Percentiles rank a stretch among this genome's conserved stretches.
phyloP scores from a whole-genome alignment of 2,329 filamentous ascomycete species.

The Xylaria sp. region DNA sequence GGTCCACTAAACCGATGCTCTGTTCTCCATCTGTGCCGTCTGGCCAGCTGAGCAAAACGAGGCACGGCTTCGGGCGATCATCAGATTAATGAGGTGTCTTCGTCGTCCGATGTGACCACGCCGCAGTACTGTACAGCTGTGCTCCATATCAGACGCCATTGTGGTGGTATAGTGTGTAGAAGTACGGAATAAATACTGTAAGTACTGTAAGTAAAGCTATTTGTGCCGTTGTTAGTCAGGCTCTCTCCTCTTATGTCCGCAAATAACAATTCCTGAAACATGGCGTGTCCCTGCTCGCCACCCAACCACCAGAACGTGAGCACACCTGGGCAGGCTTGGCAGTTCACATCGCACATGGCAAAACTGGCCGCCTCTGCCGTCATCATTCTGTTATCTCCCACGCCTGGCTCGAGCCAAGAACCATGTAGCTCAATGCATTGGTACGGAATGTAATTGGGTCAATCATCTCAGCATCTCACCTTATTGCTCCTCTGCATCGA shows the following conservation, averaged over 20 bases:
- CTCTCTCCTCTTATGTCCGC: conserved; percentile 11
- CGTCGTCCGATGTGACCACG: conserved; percentile 21
- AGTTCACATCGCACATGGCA: conserved; percentile 16
- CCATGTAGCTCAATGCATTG: conserved; percentile 20
- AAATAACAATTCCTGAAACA: conserved; percentile 27
- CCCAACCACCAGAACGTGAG: conserved; percentile 1
- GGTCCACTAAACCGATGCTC: conserved; percentile 15
- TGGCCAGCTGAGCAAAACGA: conserved; percentile 25
- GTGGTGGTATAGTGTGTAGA: no score
- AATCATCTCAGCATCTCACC: conserved; percentile 19
- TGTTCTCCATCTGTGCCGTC: conserved; percentile 17
- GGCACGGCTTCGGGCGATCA: conserved; percentile 18
- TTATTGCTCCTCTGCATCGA: conserved; percentile 29
- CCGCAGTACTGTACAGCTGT: conserved; percentile 6
- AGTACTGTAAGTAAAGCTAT: background rate
- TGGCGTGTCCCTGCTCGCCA: conserved; percentile 5
- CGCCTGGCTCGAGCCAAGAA: conserved; percentile 2
- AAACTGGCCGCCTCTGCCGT: conserved; percentile 21
- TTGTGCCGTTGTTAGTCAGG: conserved; percentile 3
- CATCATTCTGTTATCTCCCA: conserved; percentile 14
- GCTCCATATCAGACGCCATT: no score
- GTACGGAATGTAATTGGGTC: conserved; percentile 18
- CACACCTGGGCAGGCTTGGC: conserved; percentile 10
- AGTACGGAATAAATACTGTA: no score
- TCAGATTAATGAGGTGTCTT: conserved; percentile 2